Base-by-base conservation (phyloP, 345 rosid species). In the Brassica nigra region DNA sequence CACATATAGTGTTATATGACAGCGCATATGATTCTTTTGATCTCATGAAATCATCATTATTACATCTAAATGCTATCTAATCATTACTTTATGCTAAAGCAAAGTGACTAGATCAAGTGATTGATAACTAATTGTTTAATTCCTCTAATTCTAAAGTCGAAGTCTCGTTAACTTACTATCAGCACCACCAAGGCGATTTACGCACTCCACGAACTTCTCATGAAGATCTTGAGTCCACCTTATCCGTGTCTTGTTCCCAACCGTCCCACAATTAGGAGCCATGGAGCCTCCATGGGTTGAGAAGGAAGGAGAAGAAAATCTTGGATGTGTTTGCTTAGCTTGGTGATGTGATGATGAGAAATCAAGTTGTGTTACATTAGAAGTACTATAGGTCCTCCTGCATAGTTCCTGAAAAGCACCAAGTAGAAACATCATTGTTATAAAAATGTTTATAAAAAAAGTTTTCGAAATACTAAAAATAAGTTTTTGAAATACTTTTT, bases 221-320 rank as follows among this genome's bases (percentile, higher is more conserved):
- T 95, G 99, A 15, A 95, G 97, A 86, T 89, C 93, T 66, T 86
- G 94, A 66, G 89, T 92, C 97, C 99, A 95, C 80, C 95, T 86
- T 55, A 95, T 85, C 70, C 99, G 71, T 5, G 88, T 88, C 86
- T 91, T 92, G 78, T 73, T 79, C 52, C 15, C 71, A n/a, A 61
- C 68, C n/a, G 76, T 62, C 14, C 73, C 75, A 68, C 78, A 79
- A 3, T 62, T 62, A 37, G 79, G 76, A 80, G 73, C 68, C 68
- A 58, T n/a, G 1, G 73, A 66, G 4, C 74, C 82, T 65, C 82
- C 69, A 59, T 75, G 76, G 3, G 9, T 42, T 70, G 76, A 76
- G 68, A 76, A 76, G 10, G 76, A 66, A 63, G 65, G 64, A 70
- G 73, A 71, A 39, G 76, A 27, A 64, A 75, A 64, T 31, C 62